Evolutionary conservation across 2,329 filamentous ascomycete genomes (phyloP).

Genomic region (Penicillium olsonii): DNA sequence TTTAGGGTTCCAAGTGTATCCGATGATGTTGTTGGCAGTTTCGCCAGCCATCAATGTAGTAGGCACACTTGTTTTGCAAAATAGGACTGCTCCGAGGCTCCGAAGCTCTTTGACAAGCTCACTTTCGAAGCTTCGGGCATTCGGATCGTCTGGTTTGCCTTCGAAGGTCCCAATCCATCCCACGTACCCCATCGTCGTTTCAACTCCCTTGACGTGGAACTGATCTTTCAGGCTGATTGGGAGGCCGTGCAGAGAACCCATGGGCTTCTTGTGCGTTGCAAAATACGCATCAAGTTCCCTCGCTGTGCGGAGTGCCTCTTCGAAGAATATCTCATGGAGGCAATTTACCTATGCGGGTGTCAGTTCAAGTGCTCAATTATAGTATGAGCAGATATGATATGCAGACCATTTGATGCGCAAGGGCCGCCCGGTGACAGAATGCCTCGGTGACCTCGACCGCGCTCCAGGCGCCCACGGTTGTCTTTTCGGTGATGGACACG

Average conservation of each 20-base stretch:
- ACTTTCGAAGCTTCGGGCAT: background rate
- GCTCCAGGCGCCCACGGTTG: slow-evolving; percentile 45
- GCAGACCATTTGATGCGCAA: no score
- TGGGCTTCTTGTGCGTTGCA: background rate
- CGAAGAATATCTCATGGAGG: background rate
- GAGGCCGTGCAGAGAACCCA: background rate
- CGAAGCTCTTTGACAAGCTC: slow-evolving; percentile 9
- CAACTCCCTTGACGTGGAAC: background rate
- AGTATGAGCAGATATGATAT: no score
- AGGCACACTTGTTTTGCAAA: slow-evolving; percentile 32
- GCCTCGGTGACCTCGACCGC: no score
- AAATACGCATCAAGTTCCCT: background rate
- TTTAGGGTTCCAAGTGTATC: slow-evolving; percentile 26
- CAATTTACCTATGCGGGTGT: background rate
- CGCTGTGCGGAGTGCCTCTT: background rate
- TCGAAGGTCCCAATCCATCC: background rate
- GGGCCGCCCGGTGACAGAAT: no score
- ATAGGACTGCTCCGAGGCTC: slow-evolving; percentile 32
- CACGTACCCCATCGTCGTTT: background rate
- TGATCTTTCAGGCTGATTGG: background rate
- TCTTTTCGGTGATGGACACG: slow-evolving; percentile 31
- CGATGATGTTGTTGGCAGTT: slow-evolving; percentile 33
- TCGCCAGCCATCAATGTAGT: slow-evolving; percentile 33
- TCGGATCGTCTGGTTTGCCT: background rate
- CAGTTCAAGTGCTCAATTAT: no score